Evolutionary conservation across 129 eudicot species (phyloP).

Genomic region (Saussurea involucrata): DNA sequence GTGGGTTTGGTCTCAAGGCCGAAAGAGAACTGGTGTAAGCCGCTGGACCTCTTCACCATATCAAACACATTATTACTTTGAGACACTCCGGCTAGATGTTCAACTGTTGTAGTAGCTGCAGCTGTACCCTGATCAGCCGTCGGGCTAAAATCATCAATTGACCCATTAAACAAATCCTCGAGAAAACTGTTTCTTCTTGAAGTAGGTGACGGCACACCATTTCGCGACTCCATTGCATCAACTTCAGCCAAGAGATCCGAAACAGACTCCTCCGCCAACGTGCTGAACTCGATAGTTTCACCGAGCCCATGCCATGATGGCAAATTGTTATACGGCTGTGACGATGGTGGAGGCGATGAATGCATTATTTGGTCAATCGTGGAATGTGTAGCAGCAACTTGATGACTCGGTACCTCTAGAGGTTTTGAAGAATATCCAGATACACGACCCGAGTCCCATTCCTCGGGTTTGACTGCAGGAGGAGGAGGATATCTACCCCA

Average conservation of each 20-base stretch:
- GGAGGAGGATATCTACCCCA: constrained; percentile 65
- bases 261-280: constrained; percentile 91
- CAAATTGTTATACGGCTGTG: constrained; percentile 21
- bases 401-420: constrained; percentile 34
- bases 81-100: constrained; percentile 23
- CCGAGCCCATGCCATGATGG: constrained; percentile 56
- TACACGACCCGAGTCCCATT: constrained; percentile 38
- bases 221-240: constrained; percentile 93
- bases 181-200: constrained; percentile 64
- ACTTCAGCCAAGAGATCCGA: constrained; percentile 95
- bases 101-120: constrained; percentile 26
- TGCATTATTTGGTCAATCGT: constrained; percentile 29
- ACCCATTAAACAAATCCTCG: constrained; percentile 64
- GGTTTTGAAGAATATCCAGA: constrained; percentile 34
- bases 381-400: constrained; percentile 30
- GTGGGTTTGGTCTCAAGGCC: constrained; percentile 30
- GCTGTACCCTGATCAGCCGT: constrained; percentile 49
- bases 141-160: constrained; percentile 66
- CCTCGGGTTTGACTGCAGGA: constrained; percentile 34
- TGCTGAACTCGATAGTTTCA: constrained; percentile 80
- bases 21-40: constrained; percentile 29
- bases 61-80: constrained; percentile 15
- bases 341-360: constrained; percentile 31
- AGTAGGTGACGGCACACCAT: constrained; percentile 76
- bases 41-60: constrained; percentile 28